Conservation (phyloP, 202 grass and related monocot species). For the Sporobolus alterniflorus region DNA sequence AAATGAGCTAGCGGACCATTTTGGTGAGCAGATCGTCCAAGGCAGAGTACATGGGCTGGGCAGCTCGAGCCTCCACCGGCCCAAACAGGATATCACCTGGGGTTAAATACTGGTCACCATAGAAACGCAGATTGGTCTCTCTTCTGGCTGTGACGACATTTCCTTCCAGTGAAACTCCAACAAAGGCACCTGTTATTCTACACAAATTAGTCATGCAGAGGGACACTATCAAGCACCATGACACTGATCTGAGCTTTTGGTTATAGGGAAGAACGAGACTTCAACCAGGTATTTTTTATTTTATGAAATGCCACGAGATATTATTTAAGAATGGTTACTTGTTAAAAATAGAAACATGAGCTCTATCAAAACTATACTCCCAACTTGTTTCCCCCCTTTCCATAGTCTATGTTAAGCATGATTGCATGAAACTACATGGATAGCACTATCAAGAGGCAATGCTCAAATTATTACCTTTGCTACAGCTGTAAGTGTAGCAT, state of each 20-base stretch:
- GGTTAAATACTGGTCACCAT: conserved; percentile 69
- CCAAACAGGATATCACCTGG: conserved; percentile 67
- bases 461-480: conserved; percentile 66
- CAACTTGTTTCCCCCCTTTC: neutral
- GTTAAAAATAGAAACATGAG: neutral
- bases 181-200: conserved; percentile 65
- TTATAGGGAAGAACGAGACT: neutral
- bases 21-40: conserved; percentile 57
- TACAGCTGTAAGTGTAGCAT: conserved; percentile 89
- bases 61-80: conserved; percentile 68
- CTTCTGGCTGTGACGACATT: conserved; percentile 64
- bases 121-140: conserved; percentile 76
- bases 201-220: neutral
- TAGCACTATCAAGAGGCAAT: neutral
- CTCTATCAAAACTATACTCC: neutral
- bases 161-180: conserved; percentile 78
- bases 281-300: neutral
- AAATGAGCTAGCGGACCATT: conserved; percentile 39
- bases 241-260: neutral
- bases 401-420: conserved; percentile 7
- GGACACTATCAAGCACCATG: neutral
- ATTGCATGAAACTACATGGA: neutral
- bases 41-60: conserved; percentile 59
- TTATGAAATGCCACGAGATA: neutral
- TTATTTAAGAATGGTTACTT: neutral